phyloP scores from a whole-genome alignment of 805 yeast species.

The Saturnispora dispora region DNA sequence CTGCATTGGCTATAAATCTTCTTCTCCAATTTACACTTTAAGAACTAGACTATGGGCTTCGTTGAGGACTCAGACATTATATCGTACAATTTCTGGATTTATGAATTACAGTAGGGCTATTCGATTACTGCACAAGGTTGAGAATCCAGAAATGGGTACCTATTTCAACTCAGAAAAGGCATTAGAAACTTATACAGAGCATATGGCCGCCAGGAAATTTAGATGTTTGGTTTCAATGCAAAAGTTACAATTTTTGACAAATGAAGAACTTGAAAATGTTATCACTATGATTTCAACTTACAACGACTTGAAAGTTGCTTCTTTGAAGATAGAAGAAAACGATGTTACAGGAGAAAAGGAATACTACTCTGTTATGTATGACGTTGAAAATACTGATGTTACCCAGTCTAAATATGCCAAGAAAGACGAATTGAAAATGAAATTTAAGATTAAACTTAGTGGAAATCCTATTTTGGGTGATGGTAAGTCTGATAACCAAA shows the following conservation, averaged over 20 bases:
- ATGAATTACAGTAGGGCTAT: constrained; percentile 71
- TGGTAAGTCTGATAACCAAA: constrained; percentile 94
- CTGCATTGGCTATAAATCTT: constrained; percentile 62
- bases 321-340: constrained; percentile 40
- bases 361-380: constrained; percentile 61
- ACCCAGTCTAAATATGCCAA: constrained; percentile 29
- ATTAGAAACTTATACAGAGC: constrained; percentile 57
- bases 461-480: constrained; percentile 96
- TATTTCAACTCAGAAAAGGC: constrained; percentile 30
- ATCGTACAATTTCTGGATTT: constrained; percentile 77
- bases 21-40: constrained; percentile 52
- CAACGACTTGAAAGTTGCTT: constrained; percentile 55
- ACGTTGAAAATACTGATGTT: constrained; percentile 43
- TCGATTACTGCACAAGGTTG: constrained; percentile 57
- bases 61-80: constrained; percentile 71
- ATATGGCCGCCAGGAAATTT: constrained; percentile 74
- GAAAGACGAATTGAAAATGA: constrained; percentile 31
- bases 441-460: constrained; percentile 63
- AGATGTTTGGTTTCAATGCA: constrained; percentile 83
- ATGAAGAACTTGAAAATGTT: constrained; percentile 59
- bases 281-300: constrained; percentile 59
- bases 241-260: constrained; percentile 55
- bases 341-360: constrained; percentile 32
- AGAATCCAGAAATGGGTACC: constrained; percentile 46
- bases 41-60: constrained; percentile 88